Conservation (phyloP, 2,329 filamentous ascomycete species). For the Sordariomycetes sp. region DNA sequence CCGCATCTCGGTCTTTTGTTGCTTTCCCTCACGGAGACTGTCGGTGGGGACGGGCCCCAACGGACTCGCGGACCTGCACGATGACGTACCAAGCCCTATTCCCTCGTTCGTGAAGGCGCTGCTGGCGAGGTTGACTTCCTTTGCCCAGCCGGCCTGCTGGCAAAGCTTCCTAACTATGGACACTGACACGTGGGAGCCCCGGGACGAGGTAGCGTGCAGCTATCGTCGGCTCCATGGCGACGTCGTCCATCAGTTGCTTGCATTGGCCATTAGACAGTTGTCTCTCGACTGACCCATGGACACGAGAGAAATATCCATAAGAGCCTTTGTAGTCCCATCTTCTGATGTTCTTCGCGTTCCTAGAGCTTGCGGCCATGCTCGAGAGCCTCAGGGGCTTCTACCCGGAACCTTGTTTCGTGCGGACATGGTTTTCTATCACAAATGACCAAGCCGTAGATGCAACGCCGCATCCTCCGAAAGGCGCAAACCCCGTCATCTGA, state of each 20-base stretch:
- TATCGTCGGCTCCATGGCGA: too few relatives aligned
- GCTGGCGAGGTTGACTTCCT: neutral
- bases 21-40: neutral
- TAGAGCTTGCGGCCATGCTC: neutral
- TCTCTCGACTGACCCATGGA: too few relatives aligned
- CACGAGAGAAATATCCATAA: too few relatives aligned
- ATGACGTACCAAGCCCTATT: constrained; percentile 1
- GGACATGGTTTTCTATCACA: neutral
- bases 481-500: neutral
- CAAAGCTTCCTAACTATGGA: neutral
- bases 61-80: neutral
- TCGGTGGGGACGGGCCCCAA: neutral
- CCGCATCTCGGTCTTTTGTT: neutral
- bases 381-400: neutral
- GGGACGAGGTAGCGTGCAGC: too few relatives aligned
- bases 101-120: neutral
- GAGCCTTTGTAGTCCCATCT: neutral
- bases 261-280: too few relatives aligned
- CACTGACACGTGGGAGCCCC: neutral
- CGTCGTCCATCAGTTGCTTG: too few relatives aligned
- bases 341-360: neutral
- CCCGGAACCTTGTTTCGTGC: neutral
- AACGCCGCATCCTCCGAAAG: neutral
- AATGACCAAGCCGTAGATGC: constrained; percentile 1
- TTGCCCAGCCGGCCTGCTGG: constrained; percentile 3